Conservation (phyloP, 495 filamentous ascomycete species). For the Neurospora africana region DNA sequence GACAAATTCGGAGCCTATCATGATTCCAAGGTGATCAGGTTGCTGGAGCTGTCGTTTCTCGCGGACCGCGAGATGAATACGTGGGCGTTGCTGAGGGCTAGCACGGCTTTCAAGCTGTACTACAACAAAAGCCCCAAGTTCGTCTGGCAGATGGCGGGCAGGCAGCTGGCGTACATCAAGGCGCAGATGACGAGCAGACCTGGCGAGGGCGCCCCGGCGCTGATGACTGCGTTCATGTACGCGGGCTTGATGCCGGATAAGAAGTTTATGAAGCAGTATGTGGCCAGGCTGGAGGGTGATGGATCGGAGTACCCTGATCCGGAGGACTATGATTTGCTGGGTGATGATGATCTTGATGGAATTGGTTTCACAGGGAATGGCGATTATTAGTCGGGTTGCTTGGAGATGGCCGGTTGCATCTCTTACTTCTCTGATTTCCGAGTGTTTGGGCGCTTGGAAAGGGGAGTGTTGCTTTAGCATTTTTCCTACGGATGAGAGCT, state of each 20-base stretch:
- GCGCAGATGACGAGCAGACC: constrained; percentile 19
- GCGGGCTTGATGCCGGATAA: constrained; percentile 32
- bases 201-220: constrained; percentile 6
- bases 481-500: not conserved
- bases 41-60: constrained; percentile 35
- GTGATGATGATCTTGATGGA: not conserved
- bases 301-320: constrained; percentile 14
- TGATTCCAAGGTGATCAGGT: constrained; percentile 19
- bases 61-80: constrained; percentile 19
- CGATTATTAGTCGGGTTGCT: not conserved
- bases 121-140: constrained; percentile 30
- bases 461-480: not conserved
- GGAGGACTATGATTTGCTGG: constrained; percentile 6
- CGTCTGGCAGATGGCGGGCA: constrained; percentile 55
- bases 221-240: constrained; percentile 35
- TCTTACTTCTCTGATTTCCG: not conserved
- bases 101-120: constrained; percentile 41
- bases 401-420: not conserved
- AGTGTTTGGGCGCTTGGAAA: not conserved
- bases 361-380: not conserved
- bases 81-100: constrained; percentile 55
- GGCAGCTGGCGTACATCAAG: constrained; percentile 55
- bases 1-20: constrained; percentile 9
- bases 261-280: constrained; percentile 22
- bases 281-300: constrained; percentile 13